These are phyloP conservation scores for Candida tammaniensis DNA, from an alignment of 805 yeast genomes.

Conservation along the genomic window DNA sequence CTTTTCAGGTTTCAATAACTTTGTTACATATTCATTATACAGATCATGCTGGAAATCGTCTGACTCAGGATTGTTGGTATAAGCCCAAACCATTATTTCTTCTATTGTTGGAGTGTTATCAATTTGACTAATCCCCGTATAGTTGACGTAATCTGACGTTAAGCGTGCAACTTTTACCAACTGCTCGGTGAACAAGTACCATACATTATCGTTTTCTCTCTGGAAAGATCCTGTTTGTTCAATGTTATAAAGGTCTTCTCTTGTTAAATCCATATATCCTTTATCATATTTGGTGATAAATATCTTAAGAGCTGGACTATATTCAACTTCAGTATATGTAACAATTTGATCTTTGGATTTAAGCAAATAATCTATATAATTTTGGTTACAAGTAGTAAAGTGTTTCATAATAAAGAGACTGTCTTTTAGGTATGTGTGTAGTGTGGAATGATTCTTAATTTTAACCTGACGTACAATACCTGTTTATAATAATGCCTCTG, in stretches of 20 bases:
- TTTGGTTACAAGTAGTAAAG: background rate
- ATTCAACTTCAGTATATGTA: constrained; percentile 1
- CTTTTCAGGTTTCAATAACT: background rate
- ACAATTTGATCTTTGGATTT: background rate
- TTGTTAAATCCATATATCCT: constrained; percentile 1
- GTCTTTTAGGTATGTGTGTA: too few relatives aligned
- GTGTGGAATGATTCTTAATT: too few relatives aligned
- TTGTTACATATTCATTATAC: background rate
- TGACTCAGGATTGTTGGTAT: background rate
- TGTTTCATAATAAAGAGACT: too few relatives aligned
- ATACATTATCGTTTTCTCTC: background rate
- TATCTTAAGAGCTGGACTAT: background rate
- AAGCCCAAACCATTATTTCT: background rate
- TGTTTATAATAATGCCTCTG: too few relatives aligned
- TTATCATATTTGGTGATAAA: constrained; percentile 1
- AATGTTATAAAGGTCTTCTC: constrained; percentile 1
- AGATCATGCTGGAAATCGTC: background rate
- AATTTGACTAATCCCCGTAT: background rate
- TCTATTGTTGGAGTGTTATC: background rate
- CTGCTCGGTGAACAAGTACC: background rate
- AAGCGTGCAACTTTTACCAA: background rate
- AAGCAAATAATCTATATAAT: constrained; percentile 1
- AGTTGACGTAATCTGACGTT: background rate
- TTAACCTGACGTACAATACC: too few relatives aligned
- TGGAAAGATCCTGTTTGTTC: constrained; percentile 2